A percentile compares a stretch with the other conserved stretches of the same genome.
Evolutionary conservation across 2,329 filamentous ascomycete genomes (phyloP).

Genomic region (Fusarium tupiense): DNA sequence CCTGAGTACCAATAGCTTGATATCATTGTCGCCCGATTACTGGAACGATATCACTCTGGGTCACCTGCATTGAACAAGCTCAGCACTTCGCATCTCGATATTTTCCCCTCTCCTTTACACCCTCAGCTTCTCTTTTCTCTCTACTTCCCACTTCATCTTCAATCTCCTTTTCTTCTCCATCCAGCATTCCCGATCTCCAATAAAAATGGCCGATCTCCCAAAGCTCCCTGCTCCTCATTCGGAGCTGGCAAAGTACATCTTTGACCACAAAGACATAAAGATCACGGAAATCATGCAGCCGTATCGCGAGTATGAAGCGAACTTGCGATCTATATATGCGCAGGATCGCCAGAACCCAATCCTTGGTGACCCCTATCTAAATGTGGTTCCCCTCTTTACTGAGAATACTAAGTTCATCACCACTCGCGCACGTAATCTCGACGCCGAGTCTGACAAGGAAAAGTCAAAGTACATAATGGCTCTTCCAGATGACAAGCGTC

Average conservation of each 20-base stretch:
- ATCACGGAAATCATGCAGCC: constrained; percentile 70
- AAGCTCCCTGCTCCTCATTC: constrained; percentile 57
- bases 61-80: background rate
- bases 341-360: constrained; percentile 70
- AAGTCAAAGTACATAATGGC: constrained; percentile 76
- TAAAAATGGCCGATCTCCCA: constrained; percentile 52
- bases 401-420: constrained; percentile 65
- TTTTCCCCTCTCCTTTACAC: background rate
- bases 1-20: background rate
- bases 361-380: constrained; percentile 66
- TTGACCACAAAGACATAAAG: constrained; percentile 61
- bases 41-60: background rate
- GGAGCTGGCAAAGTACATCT: constrained; percentile 63
- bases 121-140: background rate
- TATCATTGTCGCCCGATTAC: background rate
- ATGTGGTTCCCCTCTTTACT: constrained; percentile 73
- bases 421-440: constrained; percentile 69
- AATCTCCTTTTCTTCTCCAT: background rate
- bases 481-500: constrained; percentile 69
- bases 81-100: background rate
- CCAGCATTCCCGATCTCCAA: background rate
- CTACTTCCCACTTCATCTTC: background rate
- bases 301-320: constrained; percentile 73
- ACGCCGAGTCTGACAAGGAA: constrained; percentile 66
- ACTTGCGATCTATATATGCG: constrained; percentile 73